Evolutionary conservation across 2,329 filamentous ascomycete genomes (phyloP).

Genomic region (Penicillium sp.): DNA sequence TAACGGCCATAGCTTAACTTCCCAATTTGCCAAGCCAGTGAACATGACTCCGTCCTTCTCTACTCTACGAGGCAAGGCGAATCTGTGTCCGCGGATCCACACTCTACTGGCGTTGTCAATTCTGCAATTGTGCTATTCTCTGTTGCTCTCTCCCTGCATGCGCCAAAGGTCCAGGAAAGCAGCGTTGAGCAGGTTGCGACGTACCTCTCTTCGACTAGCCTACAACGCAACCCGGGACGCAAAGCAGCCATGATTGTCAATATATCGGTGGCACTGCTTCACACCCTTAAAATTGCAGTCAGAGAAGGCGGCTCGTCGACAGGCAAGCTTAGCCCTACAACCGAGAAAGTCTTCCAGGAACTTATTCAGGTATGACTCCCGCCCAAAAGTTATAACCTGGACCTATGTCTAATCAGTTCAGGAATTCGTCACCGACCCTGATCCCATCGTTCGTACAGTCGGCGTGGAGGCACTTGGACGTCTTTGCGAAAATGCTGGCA

Average conservation of each 20-base stretch:
- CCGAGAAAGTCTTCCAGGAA: constrained; percentile 72
- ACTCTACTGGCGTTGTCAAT: constrained; percentile 92
- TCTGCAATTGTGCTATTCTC: constrained; percentile 92
- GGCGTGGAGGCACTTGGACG: constrained; percentile 85
- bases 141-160: constrained; percentile 85
- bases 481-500: constrained; percentile 83
- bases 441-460: constrained; percentile 83
- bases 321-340: constrained; percentile 75
- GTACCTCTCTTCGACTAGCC: constrained; percentile 77
- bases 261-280: constrained; percentile 78
- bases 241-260: constrained; percentile 93
- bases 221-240: constrained; percentile 84
- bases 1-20: constrained; percentile 45
- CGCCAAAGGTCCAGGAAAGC: constrained; percentile 91
- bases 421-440: constrained; percentile 78
- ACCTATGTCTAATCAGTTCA: constrained; percentile 33
- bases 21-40: constrained; percentile 80
- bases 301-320: constrained; percentile 75
- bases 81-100: constrained; percentile 69
- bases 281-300: constrained; percentile 80
- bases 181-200: constrained; percentile 92
- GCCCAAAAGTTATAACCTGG: not conserved
- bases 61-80: constrained; percentile 64
- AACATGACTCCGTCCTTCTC: constrained; percentile 85
- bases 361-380: constrained; percentile 74